Percentiles rank a stretch among this genome's conserved stretches.
Conservation (phyloP, 306 rosid species). For the Acacia confusa region DNA sequence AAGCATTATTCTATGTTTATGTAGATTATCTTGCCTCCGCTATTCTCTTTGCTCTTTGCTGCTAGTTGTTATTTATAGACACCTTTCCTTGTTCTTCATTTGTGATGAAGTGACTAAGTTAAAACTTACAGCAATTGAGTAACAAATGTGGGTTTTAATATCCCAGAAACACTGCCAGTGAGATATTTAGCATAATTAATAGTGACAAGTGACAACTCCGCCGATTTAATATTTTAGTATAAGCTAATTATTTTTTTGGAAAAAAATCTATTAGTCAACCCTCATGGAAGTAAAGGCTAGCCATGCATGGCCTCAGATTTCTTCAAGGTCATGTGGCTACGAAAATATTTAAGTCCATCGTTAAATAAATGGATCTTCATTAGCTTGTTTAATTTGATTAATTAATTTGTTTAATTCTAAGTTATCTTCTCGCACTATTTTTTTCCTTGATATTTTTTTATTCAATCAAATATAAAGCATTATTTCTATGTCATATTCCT, state of each 20-base stretch:
- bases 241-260: not conserved
- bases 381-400: not conserved
- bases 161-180: not conserved
- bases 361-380: not conserved
- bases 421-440: not conserved
- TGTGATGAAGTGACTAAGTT: too few relatives aligned
- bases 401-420: not conserved
- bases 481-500: not conserved
- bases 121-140: too few relatives aligned
- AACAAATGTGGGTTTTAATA: too few relatives aligned
- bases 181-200: not conserved
- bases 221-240: not conserved
- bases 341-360: not conserved
- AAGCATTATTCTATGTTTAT: too few relatives aligned
- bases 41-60: too few relatives aligned
- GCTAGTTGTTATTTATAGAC: too few relatives aligned
- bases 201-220: not conserved
- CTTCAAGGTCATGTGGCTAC: not conserved
- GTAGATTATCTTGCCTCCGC: too few relatives aligned
- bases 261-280: not conserved
- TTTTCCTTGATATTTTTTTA: not conserved
- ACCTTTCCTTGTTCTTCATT: too few relatives aligned
- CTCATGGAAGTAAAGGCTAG: not conserved
- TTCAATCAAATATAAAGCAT: not conserved
- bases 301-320: not conserved